Evolutionary conservation across 768 basidiomycete genomes (phyloP), one percentile per base, ranked within the genome.

Genomic region (Hysterangium stoloniferum): DNA sequence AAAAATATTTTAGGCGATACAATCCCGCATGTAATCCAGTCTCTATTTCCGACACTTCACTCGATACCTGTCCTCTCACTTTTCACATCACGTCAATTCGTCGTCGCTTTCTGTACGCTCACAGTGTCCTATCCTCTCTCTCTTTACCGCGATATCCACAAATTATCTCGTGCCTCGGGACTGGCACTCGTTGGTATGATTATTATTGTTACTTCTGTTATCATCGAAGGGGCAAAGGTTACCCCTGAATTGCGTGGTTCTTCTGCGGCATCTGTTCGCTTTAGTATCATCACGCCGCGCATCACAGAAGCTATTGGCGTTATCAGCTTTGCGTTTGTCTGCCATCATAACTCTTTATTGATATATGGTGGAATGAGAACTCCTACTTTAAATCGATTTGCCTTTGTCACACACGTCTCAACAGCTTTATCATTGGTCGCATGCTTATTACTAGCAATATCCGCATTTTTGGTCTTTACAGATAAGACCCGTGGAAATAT

Each of bases 241-340:
- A 71, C 83, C 13, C 68, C 78, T 4, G 81, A 81, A 34, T 68
- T 92, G 28, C 85, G 82, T 63, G 95, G 95, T 8, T 80, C 85
- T 52, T 51, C 49, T 19, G 28, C 38, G 9, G 80, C 86, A 7
- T 71, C 74, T 1, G 73, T 82, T 59, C 78, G 85, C 6, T 85
- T 87, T 61, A 83, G 88, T 2, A 38, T 96, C 53, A 69, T 95
- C 36, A 77, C 78, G 19, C 77, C 87, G 0, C 87, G 92, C 1
- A 72, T 97, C 20, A 91, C 96, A 62, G 90, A 90, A 63, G 94
- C 96, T 27, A 94, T 97, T 41, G 96, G 95, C 20, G 96, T 99
- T 54, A 99, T 99, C 60, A 88, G 86, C 63, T 93, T 92, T 60
- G 91, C 93, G 37, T 97, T 93, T 60, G 94, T 96, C 19, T 96